Evolutionary conservation across 176 grass and related monocot genomes (phyloP).

Genomic region (Alloteropsis semialata): DNA sequence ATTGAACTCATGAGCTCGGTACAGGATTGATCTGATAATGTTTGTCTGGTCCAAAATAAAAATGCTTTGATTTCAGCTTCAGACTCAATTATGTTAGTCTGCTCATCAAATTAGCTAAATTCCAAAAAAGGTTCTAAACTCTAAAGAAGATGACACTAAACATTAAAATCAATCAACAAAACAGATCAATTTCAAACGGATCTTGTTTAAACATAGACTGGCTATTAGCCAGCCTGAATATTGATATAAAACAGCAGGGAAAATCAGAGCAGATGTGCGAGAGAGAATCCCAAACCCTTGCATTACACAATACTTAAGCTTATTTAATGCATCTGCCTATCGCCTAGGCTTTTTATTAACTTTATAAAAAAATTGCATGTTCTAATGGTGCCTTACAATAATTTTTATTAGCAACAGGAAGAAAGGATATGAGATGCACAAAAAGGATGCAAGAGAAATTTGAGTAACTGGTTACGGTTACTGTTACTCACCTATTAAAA

Average conservation of each 20-base stretch:
- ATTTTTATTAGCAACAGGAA: not conserved
- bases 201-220: not conserved
- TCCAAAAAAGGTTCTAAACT: not conserved
- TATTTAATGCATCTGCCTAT: slow-evolving; percentile 6
- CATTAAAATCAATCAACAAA: too few species aligned
- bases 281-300: not conserved
- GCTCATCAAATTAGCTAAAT: not conserved
- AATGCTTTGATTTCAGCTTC: not conserved
- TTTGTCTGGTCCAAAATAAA: not conserved
- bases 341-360: not conserved
- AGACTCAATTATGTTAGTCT: not conserved
- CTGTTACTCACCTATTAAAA: slow-evolving; percentile 75
- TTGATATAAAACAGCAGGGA: not conserved
- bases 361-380: not conserved
- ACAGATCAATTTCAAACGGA: not conserved
- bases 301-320: not conserved
- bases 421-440: not conserved
- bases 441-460: not conserved
- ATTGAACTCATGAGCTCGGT: not conserved
- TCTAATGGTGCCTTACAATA: not conserved
- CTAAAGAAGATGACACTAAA: not conserved
- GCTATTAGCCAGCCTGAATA: not conserved
- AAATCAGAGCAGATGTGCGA: not conserved
- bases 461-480: not conserved
- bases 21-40: not conserved